These are phyloP conservation scores for Pezicula rhizophila DNA, from an alignment of 2,329 filamentous ascomycete species.

Conservation along the genomic window DNA sequence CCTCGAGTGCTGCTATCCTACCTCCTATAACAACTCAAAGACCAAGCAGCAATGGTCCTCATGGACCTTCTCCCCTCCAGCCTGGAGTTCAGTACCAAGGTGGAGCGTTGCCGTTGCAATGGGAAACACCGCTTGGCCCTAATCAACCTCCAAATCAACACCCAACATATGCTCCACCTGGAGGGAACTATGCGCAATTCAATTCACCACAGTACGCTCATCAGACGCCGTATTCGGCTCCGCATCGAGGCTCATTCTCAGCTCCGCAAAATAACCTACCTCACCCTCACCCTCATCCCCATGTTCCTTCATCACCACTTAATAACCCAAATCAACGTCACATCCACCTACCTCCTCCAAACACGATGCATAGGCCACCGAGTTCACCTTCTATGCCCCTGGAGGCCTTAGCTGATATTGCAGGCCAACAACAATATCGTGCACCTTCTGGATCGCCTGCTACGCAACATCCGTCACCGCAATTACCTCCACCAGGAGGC, in stretches of 20 bases:
- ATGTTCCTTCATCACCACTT: slow-evolving; percentile 26
- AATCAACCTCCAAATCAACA: slow-evolving; percentile 9
- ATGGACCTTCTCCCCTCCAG: slow-evolving; percentile 23
- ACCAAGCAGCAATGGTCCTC: slow-evolving; percentile 16
- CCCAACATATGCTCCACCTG: slow-evolving; percentile 9
- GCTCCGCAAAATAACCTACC: slow-evolving; percentile 17
- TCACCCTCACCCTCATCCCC: slow-evolving; percentile 20
- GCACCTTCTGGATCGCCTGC: slow-evolving; percentile 20
- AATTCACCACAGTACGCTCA: slow-evolving; percentile 7
- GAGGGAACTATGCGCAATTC: slow-evolving; percentile 3
- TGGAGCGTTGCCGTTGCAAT: slow-evolving; percentile 11
- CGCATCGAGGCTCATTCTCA: slow-evolving; percentile 17
- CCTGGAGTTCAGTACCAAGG: slow-evolving; percentile 10
- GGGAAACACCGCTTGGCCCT: slow-evolving; percentile 22
- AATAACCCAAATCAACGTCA: slow-evolving; percentile 15
- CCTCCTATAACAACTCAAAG: slow-evolving; percentile 10
- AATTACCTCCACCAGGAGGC: slow-evolving; percentile 8
- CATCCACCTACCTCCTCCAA: slow-evolving; percentile 21
- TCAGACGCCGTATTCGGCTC: slow-evolving; percentile 7
- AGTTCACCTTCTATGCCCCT: slow-evolving; percentile 20
- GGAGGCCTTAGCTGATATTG: slow-evolving; percentile 25
- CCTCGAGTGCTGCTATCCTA: slow-evolving; percentile 3
- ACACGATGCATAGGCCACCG: slow-evolving; percentile 12
- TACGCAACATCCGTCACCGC: slow-evolving; percentile 17
- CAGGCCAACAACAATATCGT: slow-evolving; percentile 25